A percentile compares a stretch with the other conserved stretches of the same genome.
Evolutionary conservation across 1,139 yeast genomes (phyloP).

Genomic region (Saccharomycopsis hybrid): DNA sequence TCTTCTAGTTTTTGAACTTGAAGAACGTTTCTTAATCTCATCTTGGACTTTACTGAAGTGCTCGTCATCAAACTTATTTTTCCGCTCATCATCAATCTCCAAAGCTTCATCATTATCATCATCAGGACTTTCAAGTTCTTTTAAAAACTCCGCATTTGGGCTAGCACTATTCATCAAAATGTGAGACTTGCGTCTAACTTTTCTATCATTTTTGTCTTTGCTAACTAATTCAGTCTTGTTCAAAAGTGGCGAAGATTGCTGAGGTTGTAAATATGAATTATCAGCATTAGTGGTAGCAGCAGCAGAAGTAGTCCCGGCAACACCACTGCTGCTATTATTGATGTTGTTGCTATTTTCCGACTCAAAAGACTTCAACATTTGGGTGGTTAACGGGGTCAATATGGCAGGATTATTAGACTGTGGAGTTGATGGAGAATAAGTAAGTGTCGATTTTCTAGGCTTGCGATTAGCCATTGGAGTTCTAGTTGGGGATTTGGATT

Average conservation of each 20-base stretch:
- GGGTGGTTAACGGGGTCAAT: slow-evolving; percentile 15
- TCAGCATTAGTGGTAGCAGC: not conserved
- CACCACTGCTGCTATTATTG: not conserved
- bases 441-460: not conserved
- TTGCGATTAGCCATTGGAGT: not conserved
- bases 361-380: slow-evolving; percentile 15
- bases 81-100: slow-evolving; percentile 9
- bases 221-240: slow-evolving; percentile 28
- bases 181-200: slow-evolving; percentile 31
- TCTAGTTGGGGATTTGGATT: slow-evolving; percentile 12
- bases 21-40: slow-evolving; percentile 3
- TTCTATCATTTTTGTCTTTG: slow-evolving; percentile 36
- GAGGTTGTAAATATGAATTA: slow-evolving; percentile 4
- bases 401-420: not conserved
- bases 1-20: not conserved
- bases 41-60: not conserved
- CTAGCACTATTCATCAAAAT: not conserved
- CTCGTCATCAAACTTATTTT: slow-evolving; percentile 11
- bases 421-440: not conserved
- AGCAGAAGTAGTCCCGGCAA: not conserved
- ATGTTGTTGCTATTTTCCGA: not conserved
- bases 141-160: not conserved
- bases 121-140: not conserved
- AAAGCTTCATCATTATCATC: not conserved
- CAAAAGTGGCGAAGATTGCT: slow-evolving; percentile 20